These are phyloP conservation scores for Trametes punicea DNA, from an alignment of 768 basidiomycete species.

Conservation along the genomic window DNA sequence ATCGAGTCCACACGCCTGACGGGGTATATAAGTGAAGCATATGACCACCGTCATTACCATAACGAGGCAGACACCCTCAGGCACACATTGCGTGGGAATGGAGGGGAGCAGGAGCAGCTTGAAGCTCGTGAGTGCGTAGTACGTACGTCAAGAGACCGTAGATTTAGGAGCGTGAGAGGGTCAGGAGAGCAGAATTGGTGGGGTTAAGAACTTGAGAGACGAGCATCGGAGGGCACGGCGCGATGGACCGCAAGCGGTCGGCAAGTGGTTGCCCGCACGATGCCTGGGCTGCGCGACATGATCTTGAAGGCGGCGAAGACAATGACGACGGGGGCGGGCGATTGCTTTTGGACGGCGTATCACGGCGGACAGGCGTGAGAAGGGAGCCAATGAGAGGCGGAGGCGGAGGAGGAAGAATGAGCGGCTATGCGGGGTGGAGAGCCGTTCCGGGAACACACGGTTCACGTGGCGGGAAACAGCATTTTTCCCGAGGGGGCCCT, in stretches of 20 bases:
- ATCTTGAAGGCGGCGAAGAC: background rate
- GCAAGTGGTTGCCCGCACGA: background rate
- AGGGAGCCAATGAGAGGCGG: constrained; percentile 9
- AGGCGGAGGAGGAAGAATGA: constrained; percentile 1
- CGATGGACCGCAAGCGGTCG: background rate
- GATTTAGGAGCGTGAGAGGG: constrained; percentile 3
- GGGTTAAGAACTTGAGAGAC: background rate
- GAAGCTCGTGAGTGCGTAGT: background rate
- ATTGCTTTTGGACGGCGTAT: background rate
- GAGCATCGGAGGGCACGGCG: background rate
- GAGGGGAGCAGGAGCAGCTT: background rate
- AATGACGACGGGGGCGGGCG: background rate
- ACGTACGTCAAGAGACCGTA: constrained; percentile 3
- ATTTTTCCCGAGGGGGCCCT: constrained; percentile 11
- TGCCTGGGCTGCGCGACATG: too few species aligned
- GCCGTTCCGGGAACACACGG: constrained; percentile 18
- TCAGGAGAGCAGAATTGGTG: background rate
- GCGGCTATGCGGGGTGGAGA: constrained; percentile 5
- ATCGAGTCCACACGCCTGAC: too few species aligned
- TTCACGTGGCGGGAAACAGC: constrained; percentile 12
- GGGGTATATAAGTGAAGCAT: too few species aligned
- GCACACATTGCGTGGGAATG: too few species aligned
- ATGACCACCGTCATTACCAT: too few species aligned
- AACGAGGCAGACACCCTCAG: too few species aligned
- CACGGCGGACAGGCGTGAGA: constrained; percentile 8